Evolutionary conservation across 1,284 basidiomycete genomes (phyloP).

Genomic region (Schizophyllum amplum): DNA sequence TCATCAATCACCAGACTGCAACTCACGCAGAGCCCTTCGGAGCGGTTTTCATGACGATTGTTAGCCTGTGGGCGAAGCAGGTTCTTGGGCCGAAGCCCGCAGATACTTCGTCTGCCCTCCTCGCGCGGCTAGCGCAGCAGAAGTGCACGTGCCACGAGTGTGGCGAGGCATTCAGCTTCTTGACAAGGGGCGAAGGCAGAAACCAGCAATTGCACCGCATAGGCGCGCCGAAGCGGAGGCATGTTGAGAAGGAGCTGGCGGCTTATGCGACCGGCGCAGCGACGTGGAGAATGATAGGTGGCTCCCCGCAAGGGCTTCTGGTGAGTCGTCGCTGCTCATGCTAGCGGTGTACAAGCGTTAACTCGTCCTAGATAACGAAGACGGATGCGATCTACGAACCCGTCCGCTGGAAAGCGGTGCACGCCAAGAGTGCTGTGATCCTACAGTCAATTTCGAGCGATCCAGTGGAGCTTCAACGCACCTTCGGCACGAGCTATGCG

Average conservation of each 20-base stretch:
- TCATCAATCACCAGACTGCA: background rate
- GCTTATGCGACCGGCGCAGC: constrained; percentile 2
- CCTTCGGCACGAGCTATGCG: background rate
- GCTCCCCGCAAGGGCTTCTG: background rate
- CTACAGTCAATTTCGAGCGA: background rate
- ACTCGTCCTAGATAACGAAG: background rate
- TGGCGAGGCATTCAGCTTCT: background rate
- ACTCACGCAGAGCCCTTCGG: constrained; percentile 1
- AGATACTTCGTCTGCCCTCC: background rate
- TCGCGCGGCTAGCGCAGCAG: background rate
- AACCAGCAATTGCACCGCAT: background rate
- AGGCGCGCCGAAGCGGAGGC: constrained; percentile 1
- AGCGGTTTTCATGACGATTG: background rate
- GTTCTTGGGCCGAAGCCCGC: constrained; percentile 1
- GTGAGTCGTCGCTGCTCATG: too few relatives aligned
- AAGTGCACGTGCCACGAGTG: background rate
- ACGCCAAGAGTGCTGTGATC: background rate
- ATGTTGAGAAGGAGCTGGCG: constrained; percentile 2
- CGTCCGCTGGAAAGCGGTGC: background rate
- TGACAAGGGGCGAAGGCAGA: background rate
- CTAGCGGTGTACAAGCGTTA: too few relatives aligned
- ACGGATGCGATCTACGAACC: background rate
- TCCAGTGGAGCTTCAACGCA: background rate
- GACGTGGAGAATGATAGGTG: constrained; percentile 1
- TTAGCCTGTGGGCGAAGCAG: constrained; percentile 3